Evolutionary conservation across 225 moss, liverwort and hornwort species (phyloP), one percentile per base, ranked within the genome.

Genomic region (Pseudisothecium myosuroides): DNA sequence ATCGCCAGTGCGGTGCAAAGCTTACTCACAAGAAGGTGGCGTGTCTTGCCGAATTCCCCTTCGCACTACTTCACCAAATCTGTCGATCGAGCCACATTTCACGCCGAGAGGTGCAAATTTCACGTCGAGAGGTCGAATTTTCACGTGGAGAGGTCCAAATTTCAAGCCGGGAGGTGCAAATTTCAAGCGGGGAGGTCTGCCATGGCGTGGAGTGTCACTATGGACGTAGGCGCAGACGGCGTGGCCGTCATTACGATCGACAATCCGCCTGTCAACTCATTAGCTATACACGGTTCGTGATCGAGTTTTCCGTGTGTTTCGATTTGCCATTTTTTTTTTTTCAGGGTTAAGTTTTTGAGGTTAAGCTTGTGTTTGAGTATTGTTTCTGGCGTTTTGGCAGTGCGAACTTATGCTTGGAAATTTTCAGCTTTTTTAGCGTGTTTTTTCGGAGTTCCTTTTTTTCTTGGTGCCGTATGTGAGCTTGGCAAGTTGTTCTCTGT

Each of bases 211-310:
- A 93, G 95, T 83, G 97, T 97, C 66, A 90, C 84, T 83, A 91
- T 99, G 96, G 97, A 97, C 12, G 96, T 99, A 3, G 96, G 96
- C 64, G 92, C 92, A 37, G 98, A 99, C 93, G 98, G 96, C 58
- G 98, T 97, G 84, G 97, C 96, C 60, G 90, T 99, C 45, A 95
- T 99, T 90, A 97, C 97, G 69, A 88, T 99, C 86, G 79, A 91
- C 71, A 92, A 97, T 88, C 96, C 96, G 78, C 98, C 98, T 45
- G 98, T 99, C 37, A 99, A 99, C 91, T 93, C 97, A 39, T 93
- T 99, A 49, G 96, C 97, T 64, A 37, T 94, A 83, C 93, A 92
- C 65, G 97, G 98, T 98, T 73, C 78, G 91, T 94, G 84, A 90
- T 82, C 83, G 75, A 39, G 34, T 15, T 64, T 62, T 41, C 74